phyloP scores from a whole-genome alignment of 495 filamentous ascomycete genomes.

The Bombardia bombarda region DNA sequence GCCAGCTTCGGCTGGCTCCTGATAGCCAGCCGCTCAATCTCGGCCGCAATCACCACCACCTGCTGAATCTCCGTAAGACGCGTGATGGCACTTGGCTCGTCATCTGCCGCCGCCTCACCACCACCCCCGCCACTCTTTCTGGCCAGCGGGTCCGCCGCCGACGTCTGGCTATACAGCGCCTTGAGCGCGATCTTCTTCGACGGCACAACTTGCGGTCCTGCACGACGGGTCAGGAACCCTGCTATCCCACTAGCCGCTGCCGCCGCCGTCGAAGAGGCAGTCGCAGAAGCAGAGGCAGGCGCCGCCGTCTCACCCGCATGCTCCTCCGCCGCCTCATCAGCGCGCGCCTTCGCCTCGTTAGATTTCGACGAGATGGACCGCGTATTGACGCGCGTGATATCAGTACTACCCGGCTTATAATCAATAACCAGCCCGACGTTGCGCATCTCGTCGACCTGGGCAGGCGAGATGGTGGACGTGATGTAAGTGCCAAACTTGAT shows the following conservation, averaged over 20 bases:
- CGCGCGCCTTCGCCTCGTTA: conserved; percentile 3
- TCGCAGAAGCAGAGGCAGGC: neutral
- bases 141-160: conserved; percentile 35
- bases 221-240: conserved; percentile 19
- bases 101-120: conserved; percentile 5
- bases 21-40: conserved; percentile 41
- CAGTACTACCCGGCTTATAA: conserved; percentile 58
- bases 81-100: conserved; percentile 19
- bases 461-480: conserved; percentile 68
- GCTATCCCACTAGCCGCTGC: conserved; percentile 14
- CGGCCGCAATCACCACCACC: conserved; percentile 60
- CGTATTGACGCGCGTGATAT: conserved; percentile 74
- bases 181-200: conserved; percentile 46
- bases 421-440: conserved; percentile 79
- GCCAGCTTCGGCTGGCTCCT: conserved; percentile 25
- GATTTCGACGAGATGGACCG: conserved; percentile 61
- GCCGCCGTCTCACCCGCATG: conserved; percentile 4
- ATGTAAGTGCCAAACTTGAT: conserved; percentile 82
- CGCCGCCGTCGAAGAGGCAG: neutral
- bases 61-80: conserved; percentile 59
- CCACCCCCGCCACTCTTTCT: too few species aligned
- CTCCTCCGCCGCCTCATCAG: conserved; percentile 3
- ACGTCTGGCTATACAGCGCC: conserved; percentile 49
- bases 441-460: conserved; percentile 62
- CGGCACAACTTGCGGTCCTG: conserved; percentile 12